Evolutionary conservation across 768 basidiomycete genomes (phyloP).

Genomic region (Candolleomyces efflorescens): DNA sequence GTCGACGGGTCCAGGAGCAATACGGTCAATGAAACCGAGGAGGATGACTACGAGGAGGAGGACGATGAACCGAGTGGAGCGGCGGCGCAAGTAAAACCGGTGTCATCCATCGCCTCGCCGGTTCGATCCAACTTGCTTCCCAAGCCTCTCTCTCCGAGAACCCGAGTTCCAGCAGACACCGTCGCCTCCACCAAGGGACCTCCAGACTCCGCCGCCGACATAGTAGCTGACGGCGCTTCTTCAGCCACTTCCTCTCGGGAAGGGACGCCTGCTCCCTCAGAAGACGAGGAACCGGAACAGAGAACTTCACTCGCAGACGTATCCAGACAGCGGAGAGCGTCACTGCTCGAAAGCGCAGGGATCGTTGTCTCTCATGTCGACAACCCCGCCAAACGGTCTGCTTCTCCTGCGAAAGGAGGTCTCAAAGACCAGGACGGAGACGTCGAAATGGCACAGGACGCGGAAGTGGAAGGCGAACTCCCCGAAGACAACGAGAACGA

Average conservation of each 20-base stretch:
- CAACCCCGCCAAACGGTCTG: conserved; percentile 1
- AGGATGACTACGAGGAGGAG: conserved; percentile 13
- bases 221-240: conserved; percentile 30
- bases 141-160: conserved; percentile 15
- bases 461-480: conserved; percentile 17
- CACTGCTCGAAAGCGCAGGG: conserved; percentile 1
- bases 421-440: conserved; percentile 25
- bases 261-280: conserved; percentile 29
- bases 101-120: neutral
- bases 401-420: conserved; percentile 20
- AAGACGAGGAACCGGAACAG: conserved; percentile 20
- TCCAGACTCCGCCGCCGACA: conserved; percentile 33
- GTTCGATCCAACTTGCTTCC: neutral
- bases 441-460: conserved; percentile 6
- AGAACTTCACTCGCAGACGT: conserved; percentile 2
- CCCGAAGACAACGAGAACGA: conserved; percentile 15
- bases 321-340: conserved; percentile 7
- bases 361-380: neutral
- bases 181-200: conserved; percentile 34
- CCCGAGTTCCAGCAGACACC: conserved; percentile 20
- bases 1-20: too few species aligned
- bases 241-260: conserved; percentile 40
- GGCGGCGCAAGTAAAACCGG: neutral
- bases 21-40: neutral
- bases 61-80: conserved; percentile 11